phyloP scores from a whole-genome alignment of 257 asterid species.

The Rhazya stricta region DNA sequence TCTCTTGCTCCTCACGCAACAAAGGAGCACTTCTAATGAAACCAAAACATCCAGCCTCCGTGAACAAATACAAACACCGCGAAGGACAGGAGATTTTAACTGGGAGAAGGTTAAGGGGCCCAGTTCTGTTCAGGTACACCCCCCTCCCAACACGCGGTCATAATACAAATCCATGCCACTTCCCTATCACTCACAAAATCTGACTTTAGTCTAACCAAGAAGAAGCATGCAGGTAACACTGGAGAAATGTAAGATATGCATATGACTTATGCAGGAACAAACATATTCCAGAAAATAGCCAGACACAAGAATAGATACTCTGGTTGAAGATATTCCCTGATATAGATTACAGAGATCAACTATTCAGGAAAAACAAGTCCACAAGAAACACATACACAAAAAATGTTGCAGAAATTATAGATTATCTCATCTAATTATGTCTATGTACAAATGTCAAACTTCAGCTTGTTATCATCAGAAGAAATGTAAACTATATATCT shows the following conservation, averaged over 20 bases:
- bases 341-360: background rate
- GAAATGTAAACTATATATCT: conserved; percentile 1
- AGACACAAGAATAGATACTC: background rate
- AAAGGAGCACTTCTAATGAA: background rate
- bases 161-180: background rate
- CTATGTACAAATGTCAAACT: background rate
- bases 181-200: background rate
- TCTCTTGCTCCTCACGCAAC: too few species aligned
- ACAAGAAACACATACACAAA: background rate
- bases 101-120: background rate
- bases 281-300: background rate
- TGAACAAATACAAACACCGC: background rate
- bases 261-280: background rate
- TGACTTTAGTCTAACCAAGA: background rate
- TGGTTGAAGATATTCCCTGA: background rate
- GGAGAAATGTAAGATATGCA: background rate
- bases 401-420: background rate
- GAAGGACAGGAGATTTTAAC: background rate
- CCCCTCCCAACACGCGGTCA: background rate
- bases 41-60: background rate
- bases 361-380: background rate
- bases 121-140: background rate
- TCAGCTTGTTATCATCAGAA: background rate
- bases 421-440: conserved; percentile 12
- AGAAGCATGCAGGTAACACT: background rate